These are phyloP conservation scores for Trichosanthes truncata DNA, from an alignment of 306 rosid genomes.

Conservation along the genomic window DNA sequence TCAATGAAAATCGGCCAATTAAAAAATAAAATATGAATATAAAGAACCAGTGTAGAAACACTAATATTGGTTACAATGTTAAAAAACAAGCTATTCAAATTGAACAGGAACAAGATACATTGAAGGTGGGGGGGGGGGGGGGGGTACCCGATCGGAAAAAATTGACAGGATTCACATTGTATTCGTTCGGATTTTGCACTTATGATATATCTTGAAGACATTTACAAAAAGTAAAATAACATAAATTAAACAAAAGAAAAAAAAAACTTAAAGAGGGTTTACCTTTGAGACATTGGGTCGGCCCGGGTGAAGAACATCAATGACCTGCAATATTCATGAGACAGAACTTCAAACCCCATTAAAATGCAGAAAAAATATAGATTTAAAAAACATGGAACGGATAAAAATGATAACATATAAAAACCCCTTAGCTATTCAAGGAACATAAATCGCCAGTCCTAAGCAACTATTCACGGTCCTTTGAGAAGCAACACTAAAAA, in stretches of 20 bases:
- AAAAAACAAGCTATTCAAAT: not conserved
- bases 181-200: not conserved
- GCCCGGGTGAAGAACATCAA: conserved; percentile 91
- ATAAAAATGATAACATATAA: not conserved
- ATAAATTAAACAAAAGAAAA: not conserved
- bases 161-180: not conserved
- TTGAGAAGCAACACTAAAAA: not conserved
- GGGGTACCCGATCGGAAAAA: not conserved
- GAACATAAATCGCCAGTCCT: not conserved
- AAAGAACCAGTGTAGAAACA: not conserved
- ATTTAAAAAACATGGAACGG: not conserved
- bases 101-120: not conserved
- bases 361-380: not conserved
- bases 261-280: not conserved
- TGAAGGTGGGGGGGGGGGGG: not conserved
- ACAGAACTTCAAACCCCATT: not conserved
- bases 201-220: not conserved
- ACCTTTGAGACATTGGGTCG: conserved; percentile 93
- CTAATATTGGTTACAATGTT: not conserved
- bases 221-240: not conserved
- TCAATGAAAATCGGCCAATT: not conserved
- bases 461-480: not conserved
- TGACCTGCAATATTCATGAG: conserved; percentile 27
- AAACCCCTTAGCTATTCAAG: not conserved
- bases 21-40: not conserved